Evolutionary conservation across 2,329 filamentous ascomycete species (phyloP), one percentile per base, ranked within the genome.

Genomic region (Arthrobotrys conoides): DNA sequence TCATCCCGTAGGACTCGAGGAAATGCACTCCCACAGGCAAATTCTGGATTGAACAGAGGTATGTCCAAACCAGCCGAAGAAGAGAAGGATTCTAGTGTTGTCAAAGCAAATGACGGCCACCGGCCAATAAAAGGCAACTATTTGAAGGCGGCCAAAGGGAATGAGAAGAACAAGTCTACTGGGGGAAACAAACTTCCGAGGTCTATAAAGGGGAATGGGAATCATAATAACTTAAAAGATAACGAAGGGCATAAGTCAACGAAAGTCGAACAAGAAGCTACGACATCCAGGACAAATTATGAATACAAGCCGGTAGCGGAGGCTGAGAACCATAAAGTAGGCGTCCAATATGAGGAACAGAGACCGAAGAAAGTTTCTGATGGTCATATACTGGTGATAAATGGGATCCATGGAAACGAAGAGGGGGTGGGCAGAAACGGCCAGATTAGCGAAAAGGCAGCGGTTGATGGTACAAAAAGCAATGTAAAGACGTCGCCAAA

Each of bases 1-100:
- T 59, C 67, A 9, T 51, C 55, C 3, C 65, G 51, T 46, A 48
- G 30, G 5, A 70, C 12, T 33, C 48, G 65, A 33, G 57, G 41
- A 5, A 18, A 48, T 16, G 27, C n/a, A 12, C 20, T 48, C 24
- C 59, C 59, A 18, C 41, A 55, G 36, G 49, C 16, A 30, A 72
- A 22, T 14, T n/a, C 18, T n/a, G 41, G 24, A 1, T 1, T 69
- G 12, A 14, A 41, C 33, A n/a, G n/a, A n/a, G n/a, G n/a, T n/a
- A n/a, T n/a, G n/a, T n/a, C n/a, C n/a, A 33, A 30, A 18, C 18
- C 18, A 10, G 4, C 24, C 46, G 20, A 53, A 22, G 24, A 20
- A 4, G 18, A 38, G 0, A 38, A 36, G n/a, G n/a, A 12, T 2
- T 27, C 27, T 20, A 38, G 18, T 0, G 9, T 10, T 2, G 30